Evolutionary conservation across 306 rosid genomes (phyloP).

Genomic region (Casuarina glauca): DNA sequence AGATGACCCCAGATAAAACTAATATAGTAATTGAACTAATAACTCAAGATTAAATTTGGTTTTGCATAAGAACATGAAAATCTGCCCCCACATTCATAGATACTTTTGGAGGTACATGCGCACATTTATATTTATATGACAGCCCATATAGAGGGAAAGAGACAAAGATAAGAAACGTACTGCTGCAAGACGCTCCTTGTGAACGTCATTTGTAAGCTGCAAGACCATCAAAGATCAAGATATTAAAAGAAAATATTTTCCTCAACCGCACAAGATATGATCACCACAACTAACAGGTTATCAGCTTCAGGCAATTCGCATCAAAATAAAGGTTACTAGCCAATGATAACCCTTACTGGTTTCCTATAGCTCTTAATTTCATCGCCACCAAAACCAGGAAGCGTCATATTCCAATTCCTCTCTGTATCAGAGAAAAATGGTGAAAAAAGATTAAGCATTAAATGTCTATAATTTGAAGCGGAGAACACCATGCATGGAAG

Average conservation of each 20-base stretch:
- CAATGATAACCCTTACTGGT: constrained; percentile 47
- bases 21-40: neutral
- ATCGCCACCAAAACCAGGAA: constrained; percentile 93
- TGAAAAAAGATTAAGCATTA: constrained; percentile 19
- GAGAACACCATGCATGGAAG: neutral
- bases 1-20: neutral
- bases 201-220: constrained; percentile 71
- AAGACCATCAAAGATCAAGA: constrained; percentile 34
- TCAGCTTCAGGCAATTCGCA: neutral
- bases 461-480: constrained; percentile 5
- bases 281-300: neutral
- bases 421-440: constrained; percentile 45
- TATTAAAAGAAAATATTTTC: neutral
- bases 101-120: neutral
- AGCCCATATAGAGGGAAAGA: constrained; percentile 5
- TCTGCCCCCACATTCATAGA: neutral
- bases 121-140: constrained; percentile 1
- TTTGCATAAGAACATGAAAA: neutral
- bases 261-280: neutral
- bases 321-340: constrained; percentile 22
- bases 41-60: constrained; percentile 13
- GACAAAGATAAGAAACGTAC: constrained; percentile 52
- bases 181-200: constrained; percentile 85
- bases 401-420: constrained; percentile 83
- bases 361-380: constrained; percentile 83